Base-by-base conservation (phyloP, 2,329 filamentous ascomycete genomes). In the Talaromyces sp. region DNA sequence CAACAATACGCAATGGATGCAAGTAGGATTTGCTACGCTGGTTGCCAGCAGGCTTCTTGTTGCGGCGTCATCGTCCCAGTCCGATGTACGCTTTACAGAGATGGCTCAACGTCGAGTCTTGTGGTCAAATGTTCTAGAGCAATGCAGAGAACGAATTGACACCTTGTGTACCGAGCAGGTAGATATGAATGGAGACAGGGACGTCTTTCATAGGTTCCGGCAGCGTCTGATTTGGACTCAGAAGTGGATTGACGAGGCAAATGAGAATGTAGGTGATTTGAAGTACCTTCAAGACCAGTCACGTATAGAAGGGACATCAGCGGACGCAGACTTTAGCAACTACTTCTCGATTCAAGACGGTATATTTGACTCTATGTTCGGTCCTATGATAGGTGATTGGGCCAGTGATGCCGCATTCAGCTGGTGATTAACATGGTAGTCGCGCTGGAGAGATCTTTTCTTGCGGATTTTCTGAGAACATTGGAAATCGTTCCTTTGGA, bases 1-100 rank as follows among this genome's bases (percentile, higher is more conserved):
- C 18, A 77, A 73, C 39, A 77, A 79, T 57, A 68, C 74, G 1
- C 71, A 77, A 63, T 79, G 77, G 76, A 69, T 79, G 1, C 76
- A 79, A 63, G 59, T 77, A 16, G 75, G 71, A 4, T 77, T 78
- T 61, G 71, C 67, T 28, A 63, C 71, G 62, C 62, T 71, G 9
- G 52, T 69, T 21, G 61, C 62, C 3, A 68, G 62, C 54, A 65
- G 65, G n/a, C 58, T 63, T 25, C 60, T 60, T 11, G 62, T 37
- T 25, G 58, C 54, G 35, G 28, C 28, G 40, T 9, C 40, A 48
- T 28, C 44, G 25, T 28, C 44, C 6, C 6, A 48, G 5, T 25
- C 44, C 16, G 23, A 8, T 48, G 16, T 23, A 48, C 23, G 44
- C 7, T 21, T 23, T 28, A 12, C 23, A 28, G 44, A 48, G 11